These are phyloP conservation scores for Phytophthora pistaciae DNA, from an alignment of 352 stramenopile genomes.

Conservation along the genomic window DNA sequence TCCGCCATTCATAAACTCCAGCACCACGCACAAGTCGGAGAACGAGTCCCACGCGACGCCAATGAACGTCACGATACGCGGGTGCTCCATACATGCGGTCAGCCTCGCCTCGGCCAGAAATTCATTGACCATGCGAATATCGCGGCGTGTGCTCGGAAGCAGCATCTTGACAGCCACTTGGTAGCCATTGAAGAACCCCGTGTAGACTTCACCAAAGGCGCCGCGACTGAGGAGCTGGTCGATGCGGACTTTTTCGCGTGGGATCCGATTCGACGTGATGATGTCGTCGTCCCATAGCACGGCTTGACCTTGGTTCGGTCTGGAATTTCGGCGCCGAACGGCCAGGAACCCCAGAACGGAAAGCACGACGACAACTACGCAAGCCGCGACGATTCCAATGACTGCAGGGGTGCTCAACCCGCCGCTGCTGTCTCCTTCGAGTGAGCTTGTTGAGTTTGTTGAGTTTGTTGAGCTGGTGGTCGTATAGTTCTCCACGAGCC, in stretches of 20 bases:
- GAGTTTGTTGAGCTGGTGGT: background rate
- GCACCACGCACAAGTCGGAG: conserved; percentile 17
- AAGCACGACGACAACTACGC: background rate
- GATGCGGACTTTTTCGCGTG: conserved; percentile 16
- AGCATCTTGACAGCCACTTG: conserved; percentile 20
- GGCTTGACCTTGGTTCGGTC: conserved; percentile 2
- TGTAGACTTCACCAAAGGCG: conserved; percentile 22
- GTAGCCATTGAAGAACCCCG: conserved; percentile 4
- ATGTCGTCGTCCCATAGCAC: conserved; percentile 20
- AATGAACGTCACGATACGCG: conserved; percentile 10
- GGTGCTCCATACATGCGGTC: conserved; percentile 14
- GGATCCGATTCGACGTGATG: conserved; percentile 16
- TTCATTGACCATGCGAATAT: conserved; percentile 18
- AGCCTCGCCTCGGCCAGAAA: conserved; percentile 17
- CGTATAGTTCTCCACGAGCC: background rate
- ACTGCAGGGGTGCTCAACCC: background rate
- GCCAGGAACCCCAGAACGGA: background rate
- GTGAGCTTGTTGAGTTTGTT: no score
- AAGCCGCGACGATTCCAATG: background rate
- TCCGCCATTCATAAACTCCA: conserved; percentile 19
- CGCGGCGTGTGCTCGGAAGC: conserved; percentile 14
- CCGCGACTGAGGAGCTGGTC: conserved; percentile 10
- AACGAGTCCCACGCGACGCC: conserved; percentile 18
- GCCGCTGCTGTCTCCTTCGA: no score
- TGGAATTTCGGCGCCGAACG: background rate